Conservation (phyloP, 495 filamentous ascomycete genomes). For the Lepidopterella palustris region DNA sequence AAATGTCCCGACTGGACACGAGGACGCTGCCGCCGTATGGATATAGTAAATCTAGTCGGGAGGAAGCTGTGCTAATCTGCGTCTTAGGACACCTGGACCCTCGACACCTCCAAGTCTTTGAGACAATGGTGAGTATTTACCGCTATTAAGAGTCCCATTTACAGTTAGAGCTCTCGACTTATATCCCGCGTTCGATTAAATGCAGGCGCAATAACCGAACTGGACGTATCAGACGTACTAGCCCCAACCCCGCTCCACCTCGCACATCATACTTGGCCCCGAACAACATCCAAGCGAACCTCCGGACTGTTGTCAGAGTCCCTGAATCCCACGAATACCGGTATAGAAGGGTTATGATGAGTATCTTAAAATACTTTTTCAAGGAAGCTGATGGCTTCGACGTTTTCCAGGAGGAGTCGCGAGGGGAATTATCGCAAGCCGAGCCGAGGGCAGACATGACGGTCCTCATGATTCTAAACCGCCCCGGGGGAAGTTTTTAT, state of each 20-base stretch:
- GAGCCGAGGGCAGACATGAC: neutral
- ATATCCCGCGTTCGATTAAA: neutral
- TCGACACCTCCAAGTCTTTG: neutral
- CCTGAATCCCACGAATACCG: neutral
- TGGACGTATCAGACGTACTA: constrained; percentile 1
- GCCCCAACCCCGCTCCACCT: constrained; percentile 1
- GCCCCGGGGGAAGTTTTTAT: neutral
- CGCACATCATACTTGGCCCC: neutral
- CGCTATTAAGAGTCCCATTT: neutral
- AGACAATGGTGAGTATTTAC: neutral
- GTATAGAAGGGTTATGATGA: neutral
- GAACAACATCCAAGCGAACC: neutral
- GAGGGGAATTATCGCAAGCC: neutral
- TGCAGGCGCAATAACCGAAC: neutral
- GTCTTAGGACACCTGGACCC: neutral
- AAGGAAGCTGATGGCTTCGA: neutral
- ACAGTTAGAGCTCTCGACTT: neutral
- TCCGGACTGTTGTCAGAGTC: neutral
- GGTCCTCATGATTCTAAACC: neutral
- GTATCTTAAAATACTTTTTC: neutral
- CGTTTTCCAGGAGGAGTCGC: constrained; percentile 1
- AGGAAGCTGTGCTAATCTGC: neutral
- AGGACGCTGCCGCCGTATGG: neutral
- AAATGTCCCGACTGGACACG: neutral
- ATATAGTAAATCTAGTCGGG: neutral